Evolutionary conservation across 805 yeast genomes (phyloP).

Genomic region (Candida stauntonica): DNA sequence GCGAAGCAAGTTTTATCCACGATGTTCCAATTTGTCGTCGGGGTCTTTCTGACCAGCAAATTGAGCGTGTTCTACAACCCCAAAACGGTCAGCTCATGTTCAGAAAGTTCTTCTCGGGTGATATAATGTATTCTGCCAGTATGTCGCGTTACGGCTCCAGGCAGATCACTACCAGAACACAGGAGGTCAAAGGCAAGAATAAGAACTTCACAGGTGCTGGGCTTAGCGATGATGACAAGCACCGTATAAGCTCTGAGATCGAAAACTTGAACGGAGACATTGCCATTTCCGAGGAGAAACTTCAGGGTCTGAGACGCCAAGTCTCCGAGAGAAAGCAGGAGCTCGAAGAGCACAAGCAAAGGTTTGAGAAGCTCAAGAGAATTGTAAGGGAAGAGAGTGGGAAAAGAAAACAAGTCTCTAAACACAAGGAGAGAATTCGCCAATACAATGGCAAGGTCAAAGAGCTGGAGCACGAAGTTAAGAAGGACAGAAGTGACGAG

Average conservation of each 20-base stretch:
- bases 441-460: conserved; percentile 30
- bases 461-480: conserved; percentile 34
- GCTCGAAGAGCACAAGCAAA: background rate
- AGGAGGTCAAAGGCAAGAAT: conserved; percentile 7
- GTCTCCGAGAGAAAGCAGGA: background rate
- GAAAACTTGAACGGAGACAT: conserved; percentile 14
- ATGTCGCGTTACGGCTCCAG: conserved; percentile 62
- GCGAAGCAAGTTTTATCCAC: conserved; percentile 46
- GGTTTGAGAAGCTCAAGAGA: conserved; percentile 7
- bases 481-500: conserved; percentile 38
- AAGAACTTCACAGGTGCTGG: conserved; percentile 20
- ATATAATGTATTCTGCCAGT: conserved; percentile 43
- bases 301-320: conserved; percentile 6
- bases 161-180: conserved; percentile 34
- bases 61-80: conserved; percentile 32
- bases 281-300: conserved; percentile 9
- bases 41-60: conserved; percentile 39
- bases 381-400: conserved; percentile 6
- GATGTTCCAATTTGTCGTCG: conserved; percentile 57
- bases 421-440: conserved; percentile 25
- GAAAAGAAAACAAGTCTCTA: conserved; percentile 18
- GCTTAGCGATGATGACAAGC: conserved; percentile 20
- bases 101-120: conserved; percentile 57
- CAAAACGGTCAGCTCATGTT: conserved; percentile 43
- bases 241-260: conserved; percentile 9